These are phyloP conservation scores for Eutrema salsugineum DNA, from an alignment of 441 rosid species.

Conservation along the genomic window DNA sequence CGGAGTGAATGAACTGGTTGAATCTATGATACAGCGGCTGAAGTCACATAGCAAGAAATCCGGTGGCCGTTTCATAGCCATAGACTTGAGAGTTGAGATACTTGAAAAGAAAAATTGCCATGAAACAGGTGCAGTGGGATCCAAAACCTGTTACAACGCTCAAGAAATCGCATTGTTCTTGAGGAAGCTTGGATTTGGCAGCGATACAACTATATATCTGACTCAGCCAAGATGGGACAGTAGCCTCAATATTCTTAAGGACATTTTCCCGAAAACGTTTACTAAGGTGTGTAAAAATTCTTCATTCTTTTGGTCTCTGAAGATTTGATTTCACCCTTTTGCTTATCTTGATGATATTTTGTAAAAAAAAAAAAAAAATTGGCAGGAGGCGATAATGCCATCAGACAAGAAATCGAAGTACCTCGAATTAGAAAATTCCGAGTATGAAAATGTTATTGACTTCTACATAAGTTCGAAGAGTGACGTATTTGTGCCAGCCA, in stretches of 20 bases:
- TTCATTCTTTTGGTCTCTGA: neutral
- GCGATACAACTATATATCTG: conserved; percentile 72
- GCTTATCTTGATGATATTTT: neutral
- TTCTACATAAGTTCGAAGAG: conserved; percentile 82
- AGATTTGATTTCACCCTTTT: neutral
- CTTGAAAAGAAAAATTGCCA: conserved; percentile 73
- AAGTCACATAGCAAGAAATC: conserved; percentile 72
- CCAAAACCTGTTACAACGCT: conserved; percentile 78
- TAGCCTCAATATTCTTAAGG: conserved; percentile 79
- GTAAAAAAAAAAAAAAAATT: too few species aligned
- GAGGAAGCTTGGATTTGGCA: conserved; percentile 80
- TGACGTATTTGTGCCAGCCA: conserved; percentile 91
- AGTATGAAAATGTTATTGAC: conserved; percentile 83
- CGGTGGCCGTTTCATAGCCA: conserved; percentile 72
- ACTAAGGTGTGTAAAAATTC: conserved; percentile 62
- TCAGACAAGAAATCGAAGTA: conserved; percentile 66
- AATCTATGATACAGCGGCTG: conserved; percentile 68
- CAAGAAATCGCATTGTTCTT: conserved; percentile 77
- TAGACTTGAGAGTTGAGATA: conserved; percentile 85
- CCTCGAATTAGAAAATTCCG: conserved; percentile 72
- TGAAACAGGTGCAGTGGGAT: conserved; percentile 34
- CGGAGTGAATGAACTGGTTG: conserved; percentile 68
- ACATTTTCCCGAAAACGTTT: conserved; percentile 79
- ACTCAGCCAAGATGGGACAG: conserved; percentile 95
- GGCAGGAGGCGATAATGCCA: conserved; percentile 88